Base-by-base conservation (phyloP, 257 asterid genomes). In the Solanum arcanum region DNA sequence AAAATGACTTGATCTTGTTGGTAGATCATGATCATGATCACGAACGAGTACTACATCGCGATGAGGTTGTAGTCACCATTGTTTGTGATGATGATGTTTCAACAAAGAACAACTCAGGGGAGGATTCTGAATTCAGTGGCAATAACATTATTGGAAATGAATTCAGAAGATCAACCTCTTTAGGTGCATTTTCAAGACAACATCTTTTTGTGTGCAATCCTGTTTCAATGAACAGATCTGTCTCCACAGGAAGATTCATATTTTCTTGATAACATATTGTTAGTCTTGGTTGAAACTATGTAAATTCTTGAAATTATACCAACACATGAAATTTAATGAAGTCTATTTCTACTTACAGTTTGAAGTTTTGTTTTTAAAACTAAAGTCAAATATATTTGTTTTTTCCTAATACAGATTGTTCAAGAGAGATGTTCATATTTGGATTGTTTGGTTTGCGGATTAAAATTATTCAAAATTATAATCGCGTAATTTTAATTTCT, bases 181-280 rank as follows among this genome's bases (percentile, higher is more conserved):
- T 90, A 41, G 93, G 88, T 42, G 42, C 90, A 86, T 90, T 93
- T 87, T 83, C 93, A 6, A 23, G 88, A 60, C 90, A 85, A 5
- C 87, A 85, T 44, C 74, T 87, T 68, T 29, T 70, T 59, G 77
- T 84, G 1, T 87, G 88, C 69, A 90, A 88, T 39, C 90, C 92
- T 12, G 87, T 85, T 52, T 91, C 89, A 42, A 74, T 91, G 87
- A 91, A 89, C 89, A 92, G 95, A 88, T 93, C 92, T 60, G 75
- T 89, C 88, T 92, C 96, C 6, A 84, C 92, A 0, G 93, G 92
- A 31, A 89, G 95, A 91, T 91, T 88, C 83, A 68, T 68, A 90
- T 90, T 80, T 27, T 89, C 59, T 83, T 91, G 94, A 92, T 31
- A 87, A 78, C 86, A 39, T 35, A 59, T 7, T 37, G 14, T 37